These are phyloP conservation scores for Lojkania enalia DNA, from an alignment of 2,329 filamentous ascomycete species.

Conservation along the genomic window DNA sequence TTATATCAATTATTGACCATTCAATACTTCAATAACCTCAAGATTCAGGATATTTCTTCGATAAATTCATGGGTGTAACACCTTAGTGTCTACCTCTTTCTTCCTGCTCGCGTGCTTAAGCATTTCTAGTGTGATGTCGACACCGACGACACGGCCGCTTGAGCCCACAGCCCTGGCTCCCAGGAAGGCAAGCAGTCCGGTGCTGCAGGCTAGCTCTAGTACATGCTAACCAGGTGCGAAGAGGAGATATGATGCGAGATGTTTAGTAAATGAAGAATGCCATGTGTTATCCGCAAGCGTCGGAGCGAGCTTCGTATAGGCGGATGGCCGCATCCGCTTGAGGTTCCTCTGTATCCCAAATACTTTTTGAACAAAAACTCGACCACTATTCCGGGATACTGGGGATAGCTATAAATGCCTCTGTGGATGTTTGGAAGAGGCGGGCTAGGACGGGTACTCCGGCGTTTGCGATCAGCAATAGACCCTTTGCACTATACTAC, in stretches of 20 bases:
- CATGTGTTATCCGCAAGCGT: slow-evolving; percentile 47
- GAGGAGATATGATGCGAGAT: slow-evolving; percentile 40
- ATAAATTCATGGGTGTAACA: slow-evolving; percentile 39
- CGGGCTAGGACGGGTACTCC: no score
- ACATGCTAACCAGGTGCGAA: slow-evolving; percentile 44
- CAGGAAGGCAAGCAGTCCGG: slow-evolving; percentile 48
- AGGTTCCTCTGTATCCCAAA: not conserved
- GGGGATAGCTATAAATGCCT: no score
- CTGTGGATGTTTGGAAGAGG: no score
- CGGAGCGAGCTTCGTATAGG: slow-evolving; percentile 42
- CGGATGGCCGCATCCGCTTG: slow-evolving; percentile 36
- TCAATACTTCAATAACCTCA: slow-evolving; percentile 27
- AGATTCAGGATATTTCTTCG: slow-evolving; percentile 44
- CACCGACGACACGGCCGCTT: slow-evolving; percentile 43
- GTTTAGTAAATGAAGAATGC: slow-evolving; percentile 46
- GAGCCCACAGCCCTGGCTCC: slow-evolving; percentile 45
- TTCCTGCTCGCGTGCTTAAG: slow-evolving; percentile 42
- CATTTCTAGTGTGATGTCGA: slow-evolving; percentile 50
- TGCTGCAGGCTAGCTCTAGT: slow-evolving; percentile 53
- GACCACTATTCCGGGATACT: no score
- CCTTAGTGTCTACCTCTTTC: slow-evolving; percentile 25
- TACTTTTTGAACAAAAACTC: not conserved
- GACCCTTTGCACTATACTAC: not conserved
- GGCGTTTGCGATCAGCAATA: no score
- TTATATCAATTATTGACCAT: slow-evolving; percentile 35